A percentile compares a stretch with the other conserved stretches of the same genome.
phyloP scores from a whole-genome alignment of 768 basidiomycete species.

The Fibroporia radiculosa region DNA sequence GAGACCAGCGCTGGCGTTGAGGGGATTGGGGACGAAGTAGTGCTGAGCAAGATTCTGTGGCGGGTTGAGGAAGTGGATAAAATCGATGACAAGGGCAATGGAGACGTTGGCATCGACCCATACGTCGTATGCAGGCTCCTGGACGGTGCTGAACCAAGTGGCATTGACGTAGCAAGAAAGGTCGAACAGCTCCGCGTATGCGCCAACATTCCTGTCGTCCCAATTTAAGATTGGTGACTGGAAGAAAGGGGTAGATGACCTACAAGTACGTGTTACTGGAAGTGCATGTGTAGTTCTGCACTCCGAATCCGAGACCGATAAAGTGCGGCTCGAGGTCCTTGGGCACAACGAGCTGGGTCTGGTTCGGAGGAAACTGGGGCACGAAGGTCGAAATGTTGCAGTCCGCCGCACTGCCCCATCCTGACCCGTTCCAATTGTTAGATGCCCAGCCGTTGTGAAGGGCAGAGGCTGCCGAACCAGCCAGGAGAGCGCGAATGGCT shows the following conservation, averaged over 20 bases:
- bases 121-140: conserved; percentile 8
- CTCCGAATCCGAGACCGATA: conserved; percentile 40
- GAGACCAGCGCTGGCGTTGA: conserved; percentile 17
- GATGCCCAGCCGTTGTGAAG: conserved; percentile 1
- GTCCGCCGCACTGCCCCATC: conserved; percentile 3
- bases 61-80: conserved; percentile 13
- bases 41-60: conserved; percentile 25
- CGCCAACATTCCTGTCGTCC: conserved; percentile 34
- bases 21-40: conserved; percentile 29
- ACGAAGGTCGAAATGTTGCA: conserved; percentile 20
- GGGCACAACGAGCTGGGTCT: conserved; percentile 30
- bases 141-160: conserved; percentile 14
- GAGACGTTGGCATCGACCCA: conserved; percentile 8
- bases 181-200: conserved; percentile 26
- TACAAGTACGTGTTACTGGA: conserved; percentile 33
- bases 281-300: conserved; percentile 50
- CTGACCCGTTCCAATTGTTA: neutral
- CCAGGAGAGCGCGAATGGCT: neutral
- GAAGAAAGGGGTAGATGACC: conserved; percentile 10
- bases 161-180: conserved; percentile 20
- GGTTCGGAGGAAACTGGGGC: conserved; percentile 21
- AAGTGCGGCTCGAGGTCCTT: conserved; percentile 25
- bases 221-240: neutral
- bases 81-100: conserved; percentile 12
- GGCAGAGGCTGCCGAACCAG: neutral